These are phyloP conservation scores for Mycosphaerella sp. DNA, from an alignment of 2,329 filamentous ascomycete genomes.

Conservation along the genomic window DNA sequence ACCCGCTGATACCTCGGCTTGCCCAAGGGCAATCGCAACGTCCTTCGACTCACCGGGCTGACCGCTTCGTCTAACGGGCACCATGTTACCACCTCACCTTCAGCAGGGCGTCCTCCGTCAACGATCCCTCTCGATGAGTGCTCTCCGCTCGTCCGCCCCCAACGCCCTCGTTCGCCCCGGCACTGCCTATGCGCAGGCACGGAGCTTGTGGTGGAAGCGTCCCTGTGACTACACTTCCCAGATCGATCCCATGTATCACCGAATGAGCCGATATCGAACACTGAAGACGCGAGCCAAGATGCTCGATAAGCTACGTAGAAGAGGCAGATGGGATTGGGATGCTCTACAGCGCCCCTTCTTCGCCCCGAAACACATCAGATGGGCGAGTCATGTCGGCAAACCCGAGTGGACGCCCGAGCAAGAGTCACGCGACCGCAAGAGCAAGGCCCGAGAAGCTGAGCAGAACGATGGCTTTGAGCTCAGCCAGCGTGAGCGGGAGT, in stretches of 20 bases:
- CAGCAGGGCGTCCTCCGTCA: slow-evolving; percentile 17
- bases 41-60: neutral
- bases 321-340: slow-evolving; percentile 31
- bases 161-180: slow-evolving; percentile 15
- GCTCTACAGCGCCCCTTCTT: slow-evolving; percentile 25
- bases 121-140: slow-evolving; percentile 15
- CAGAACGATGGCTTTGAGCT: slow-evolving; percentile 27
- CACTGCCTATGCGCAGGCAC: slow-evolving; percentile 12
- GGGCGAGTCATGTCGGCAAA: slow-evolving; percentile 26
- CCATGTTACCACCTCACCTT: slow-evolving; percentile 29
- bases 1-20: neutral
- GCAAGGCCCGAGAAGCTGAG: slow-evolving; percentile 14
- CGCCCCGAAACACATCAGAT: slow-evolving; percentile 28
- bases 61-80: neutral
- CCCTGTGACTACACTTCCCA: slow-evolving; percentile 27
- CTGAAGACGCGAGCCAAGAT: slow-evolving; percentile 31
- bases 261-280: slow-evolving; percentile 27
- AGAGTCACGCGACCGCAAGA: slow-evolving; percentile 12
- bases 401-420: slow-evolving; percentile 19
- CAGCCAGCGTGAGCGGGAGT: slow-evolving; percentile 28
- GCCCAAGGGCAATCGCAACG: neutral
- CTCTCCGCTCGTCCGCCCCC: slow-evolving; percentile 15
- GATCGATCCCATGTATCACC: slow-evolving; percentile 31
- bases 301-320: slow-evolving; percentile 29
- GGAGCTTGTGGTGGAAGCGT: slow-evolving; percentile 28